Evolutionary conservation across 139 green algal genomes (phyloP).

Genomic region (Chlorella sp.): DNA sequence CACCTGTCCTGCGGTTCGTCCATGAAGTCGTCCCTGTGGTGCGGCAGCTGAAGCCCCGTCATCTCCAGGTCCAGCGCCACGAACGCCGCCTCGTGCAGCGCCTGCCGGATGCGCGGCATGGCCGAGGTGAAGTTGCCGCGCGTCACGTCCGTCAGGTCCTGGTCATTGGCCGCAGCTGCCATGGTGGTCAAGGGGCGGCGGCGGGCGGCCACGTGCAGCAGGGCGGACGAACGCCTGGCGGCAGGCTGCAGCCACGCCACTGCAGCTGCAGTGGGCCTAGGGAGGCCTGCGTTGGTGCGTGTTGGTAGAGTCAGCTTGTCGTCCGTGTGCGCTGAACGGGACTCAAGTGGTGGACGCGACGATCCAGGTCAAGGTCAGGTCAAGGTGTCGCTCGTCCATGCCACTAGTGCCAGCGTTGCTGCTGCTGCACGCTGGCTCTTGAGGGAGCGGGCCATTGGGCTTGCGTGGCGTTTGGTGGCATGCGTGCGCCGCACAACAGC

Average conservation of each 20-base stretch:
- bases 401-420: no score
- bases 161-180: not conserved
- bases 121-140: constrained; percentile 3
- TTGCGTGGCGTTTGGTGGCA: no score
- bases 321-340: no score
- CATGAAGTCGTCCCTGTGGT: not conserved
- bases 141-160: constrained; percentile 1
- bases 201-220: not conserved
- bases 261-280: not conserved
- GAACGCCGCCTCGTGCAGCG: constrained; percentile 31
- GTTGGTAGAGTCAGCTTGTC: no score
- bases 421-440: no score
- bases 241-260: not conserved
- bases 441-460: no score
- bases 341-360: no score
- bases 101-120: constrained; percentile 2
- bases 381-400: no score
- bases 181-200: not conserved
- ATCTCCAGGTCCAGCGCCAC: constrained; percentile 55
- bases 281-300: no score
- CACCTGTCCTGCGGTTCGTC: not conserved
- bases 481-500: no score
- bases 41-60: not conserved
- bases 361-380: no score
- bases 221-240: not conserved